Conservation (phyloP, 345 rosid genomes). For the Triadica sebifera region DNA sequence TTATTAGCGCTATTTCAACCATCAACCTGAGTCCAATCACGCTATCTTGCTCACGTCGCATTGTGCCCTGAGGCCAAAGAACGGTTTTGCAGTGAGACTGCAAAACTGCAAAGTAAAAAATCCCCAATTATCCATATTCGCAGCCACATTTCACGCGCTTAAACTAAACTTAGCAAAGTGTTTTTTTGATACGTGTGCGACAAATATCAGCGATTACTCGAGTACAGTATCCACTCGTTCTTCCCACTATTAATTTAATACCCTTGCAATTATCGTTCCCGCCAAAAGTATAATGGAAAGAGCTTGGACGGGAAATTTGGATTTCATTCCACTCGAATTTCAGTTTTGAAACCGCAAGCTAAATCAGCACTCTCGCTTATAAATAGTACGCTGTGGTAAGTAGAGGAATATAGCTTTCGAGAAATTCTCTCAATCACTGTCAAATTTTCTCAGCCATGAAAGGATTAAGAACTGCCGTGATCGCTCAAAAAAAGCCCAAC, state of each 20-base stretch:
- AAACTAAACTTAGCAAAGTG: not conserved
- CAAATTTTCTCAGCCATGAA: slow-evolving; percentile 27
- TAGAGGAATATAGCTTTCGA: not conserved
- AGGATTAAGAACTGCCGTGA: slow-evolving; percentile 25
- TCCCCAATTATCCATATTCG: not conserved
- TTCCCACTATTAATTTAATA: not conserved
- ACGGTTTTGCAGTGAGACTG: too few relatives aligned
- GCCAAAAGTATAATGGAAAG: not conserved
- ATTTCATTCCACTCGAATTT: not conserved
- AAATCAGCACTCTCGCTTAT: not conserved
- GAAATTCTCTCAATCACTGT: not conserved
- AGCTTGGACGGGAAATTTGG: not conserved
- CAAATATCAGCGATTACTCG: not conserved
- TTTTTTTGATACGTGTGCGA: not conserved
- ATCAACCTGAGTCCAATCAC: too few relatives aligned
- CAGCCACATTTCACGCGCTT: not conserved
- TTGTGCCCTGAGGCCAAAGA: too few relatives aligned
- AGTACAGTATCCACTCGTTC: not conserved
- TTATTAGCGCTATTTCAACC: too few relatives aligned
- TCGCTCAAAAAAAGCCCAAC: slow-evolving; percentile 32
- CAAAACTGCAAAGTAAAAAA: too few relatives aligned
- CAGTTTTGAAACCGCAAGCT: not conserved
- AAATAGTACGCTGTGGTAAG: not conserved
- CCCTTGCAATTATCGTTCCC: not conserved
- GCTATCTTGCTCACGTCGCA: too few relatives aligned